Evolutionary conservation across 2,329 filamentous ascomycete genomes (phyloP).

Genomic region (Alternaria gaisen): DNA sequence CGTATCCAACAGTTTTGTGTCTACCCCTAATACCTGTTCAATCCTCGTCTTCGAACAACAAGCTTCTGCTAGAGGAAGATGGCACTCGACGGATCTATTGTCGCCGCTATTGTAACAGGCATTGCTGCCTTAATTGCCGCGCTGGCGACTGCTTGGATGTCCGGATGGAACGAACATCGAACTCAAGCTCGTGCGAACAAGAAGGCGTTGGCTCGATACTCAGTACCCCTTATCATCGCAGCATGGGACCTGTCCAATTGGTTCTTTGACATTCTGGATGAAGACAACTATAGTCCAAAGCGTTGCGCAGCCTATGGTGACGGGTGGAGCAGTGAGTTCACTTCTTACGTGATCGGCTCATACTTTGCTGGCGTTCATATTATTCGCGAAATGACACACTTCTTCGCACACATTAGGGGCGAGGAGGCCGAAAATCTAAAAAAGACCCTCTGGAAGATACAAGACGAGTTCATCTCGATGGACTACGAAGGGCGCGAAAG

Average conservation of each 20-base stretch:
- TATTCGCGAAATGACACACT: constrained; percentile 15
- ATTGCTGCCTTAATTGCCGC: constrained; percentile 6
- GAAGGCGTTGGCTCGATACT: constrained; percentile 13
- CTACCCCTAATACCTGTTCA: no score
- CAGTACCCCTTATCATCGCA: constrained; percentile 11
- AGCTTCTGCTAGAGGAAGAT: background rate
- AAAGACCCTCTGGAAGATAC: constrained; percentile 17
- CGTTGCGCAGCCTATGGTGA: constrained; percentile 7
- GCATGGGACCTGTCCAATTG: constrained; percentile 16
- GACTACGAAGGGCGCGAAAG: constrained; percentile 13
- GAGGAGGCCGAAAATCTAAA: constrained; percentile 10
- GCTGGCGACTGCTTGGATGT: constrained; percentile 5
- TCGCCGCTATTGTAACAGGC: constrained; percentile 18
- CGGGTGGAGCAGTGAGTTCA: constrained; percentile 13
- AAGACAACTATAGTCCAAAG: constrained; percentile 5
- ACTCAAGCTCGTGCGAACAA: constrained; percentile 9
- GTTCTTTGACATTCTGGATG: constrained; percentile 14
- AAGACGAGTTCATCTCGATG: constrained; percentile 17
- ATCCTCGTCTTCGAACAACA: no score
- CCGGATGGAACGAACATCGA: constrained; percentile 14
- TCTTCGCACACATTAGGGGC: constrained; percentile 13
- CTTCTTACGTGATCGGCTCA: constrained; percentile 6
- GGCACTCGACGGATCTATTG: constrained; percentile 1
- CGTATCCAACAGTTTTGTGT: no score
- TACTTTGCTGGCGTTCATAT: constrained; percentile 20